phyloP scores from a whole-genome alignment of 306 rosid genomes.

The Ormosia semicastrata region DNA sequence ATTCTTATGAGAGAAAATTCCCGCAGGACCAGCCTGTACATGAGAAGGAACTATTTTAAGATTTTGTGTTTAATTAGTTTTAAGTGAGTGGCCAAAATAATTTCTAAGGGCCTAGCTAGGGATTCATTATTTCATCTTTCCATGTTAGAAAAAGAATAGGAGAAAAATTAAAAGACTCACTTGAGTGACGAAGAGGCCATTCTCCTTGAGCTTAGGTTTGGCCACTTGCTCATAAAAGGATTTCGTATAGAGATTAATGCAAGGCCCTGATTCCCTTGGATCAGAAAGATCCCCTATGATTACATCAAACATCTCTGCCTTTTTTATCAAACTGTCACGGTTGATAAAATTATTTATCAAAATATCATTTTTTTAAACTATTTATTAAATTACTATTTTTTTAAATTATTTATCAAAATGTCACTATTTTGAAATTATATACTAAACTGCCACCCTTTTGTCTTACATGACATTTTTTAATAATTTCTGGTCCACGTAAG shows the following conservation, averaged over 20 bases:
- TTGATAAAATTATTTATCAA: too few species aligned
- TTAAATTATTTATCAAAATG: too few species aligned
- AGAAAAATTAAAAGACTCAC: neutral
- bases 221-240: neutral
- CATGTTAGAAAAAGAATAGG: neutral
- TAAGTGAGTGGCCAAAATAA: neutral
- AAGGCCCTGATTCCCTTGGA: neutral
- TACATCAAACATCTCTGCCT: constrained; percentile 12
- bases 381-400: too few species aligned
- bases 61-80: neutral
- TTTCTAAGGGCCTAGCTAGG: neutral
- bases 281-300: neutral
- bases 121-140: neutral
- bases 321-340: too few species aligned
- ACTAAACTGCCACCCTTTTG: too few species aligned
- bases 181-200: constrained; percentile 9
- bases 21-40: neutral
- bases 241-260: neutral
- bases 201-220: neutral
- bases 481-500: too few species aligned
- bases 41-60: neutral
- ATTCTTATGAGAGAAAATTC: neutral
- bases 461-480: too few species aligned
- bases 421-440: too few species aligned
- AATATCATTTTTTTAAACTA: too few species aligned